Evolutionary conservation across 352 stramenopile genomes (phyloP), one percentile per base, ranked within the genome.

Genomic region (Pythium phragmiticola): DNA sequence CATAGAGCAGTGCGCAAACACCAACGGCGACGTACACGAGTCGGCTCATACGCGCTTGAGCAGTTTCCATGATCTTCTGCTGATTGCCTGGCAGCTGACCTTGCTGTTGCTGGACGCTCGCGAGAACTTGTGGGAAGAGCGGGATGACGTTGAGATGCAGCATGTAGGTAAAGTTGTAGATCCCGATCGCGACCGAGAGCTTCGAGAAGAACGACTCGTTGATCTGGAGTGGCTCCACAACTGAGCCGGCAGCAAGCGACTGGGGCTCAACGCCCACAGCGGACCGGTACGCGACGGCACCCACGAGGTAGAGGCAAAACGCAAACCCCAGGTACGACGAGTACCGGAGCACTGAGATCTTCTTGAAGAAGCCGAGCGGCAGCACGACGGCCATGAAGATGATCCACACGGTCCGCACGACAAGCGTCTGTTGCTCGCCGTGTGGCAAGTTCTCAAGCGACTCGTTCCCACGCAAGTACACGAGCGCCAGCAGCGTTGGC

Each of bases 111-210:
- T 49, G 43, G 30, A 58, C 61, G 23, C 48, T 69, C 3, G 63
- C 55, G 41, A 89, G 75, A 14, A 89, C 66, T 49, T 90, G 82
- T 4, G 74, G 76, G 11, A 89, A 71, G 9, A 92, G 62, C 28
- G 84, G 84, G 57, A 92, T 86, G 50, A 92, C 80, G 48, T 92
- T 92, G 51, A 92, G 57, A 21, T 92, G 84, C 42, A 90, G 69
- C 80, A 92, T 90, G 65, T 91, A 92, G 8, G 82, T 87, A 60
- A 90, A 93, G 59, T 93, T 93, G 75, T 91, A 93, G 57, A 93
- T 89, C 19, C 80, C 81, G 36, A 89, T 79, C 30, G 73, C 72
- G 56, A 90, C 80, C 3, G 83, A 78, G 8, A 90, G 39, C 12
- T 75, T 74, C 55, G 73, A 82, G 59, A 89, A 77, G 34, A 56